Base-by-base conservation (phyloP, 2,329 filamentous ascomycete genomes). In the Fusarium sublunatum region DNA sequence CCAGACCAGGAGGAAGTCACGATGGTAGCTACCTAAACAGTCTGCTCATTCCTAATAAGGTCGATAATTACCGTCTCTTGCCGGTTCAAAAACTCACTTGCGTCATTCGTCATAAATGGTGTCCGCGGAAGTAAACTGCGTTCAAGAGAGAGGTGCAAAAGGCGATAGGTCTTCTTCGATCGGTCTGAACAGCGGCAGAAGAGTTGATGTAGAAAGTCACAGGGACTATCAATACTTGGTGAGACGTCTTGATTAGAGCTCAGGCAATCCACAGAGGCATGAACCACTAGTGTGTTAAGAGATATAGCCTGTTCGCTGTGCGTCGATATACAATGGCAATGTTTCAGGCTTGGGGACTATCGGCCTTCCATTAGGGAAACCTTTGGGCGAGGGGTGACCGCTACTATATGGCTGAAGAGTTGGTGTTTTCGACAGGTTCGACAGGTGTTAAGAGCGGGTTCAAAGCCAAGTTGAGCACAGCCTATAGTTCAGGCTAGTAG, bases 1-100 rank as follows among this genome's bases (percentile, higher is more conserved):
- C 24, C 41, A 39, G 29, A n/a, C 19, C 6, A 22, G 25, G 39
- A 22, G 53, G 58, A 63, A 61, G 46, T 35, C 25, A 32, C 35
- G 41, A 61, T 52, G 52, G 22, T 25, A 32, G 29, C 26, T 25
- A 32, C 25, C 26, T n/a, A 11, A 8, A 9, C 11, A 11, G 19
- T 8, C 19, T 38, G 13, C 29, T 42, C 45, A 28, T 49, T 35
- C 44, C 25, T 29, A 24, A 28, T 7, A 19, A 44, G 22, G n/a
- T 51, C 13, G n/a, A 43, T 4, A 42, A 34, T 25, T 28, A 4
- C 10, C 24, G 39, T 35, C 13, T 28, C 22, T 24, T 40, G n/a
- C 28, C 36, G 19, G 19, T 41, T 44, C 41, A 40, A 11, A 10
- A 34, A n/a, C 25, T 19, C 15, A 22, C 26, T 40, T 39, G 19